These are phyloP conservation scores for Colletotrichum endophyticum DNA, from an alignment of 2,329 filamentous ascomycete species.

Conservation along the genomic window DNA sequence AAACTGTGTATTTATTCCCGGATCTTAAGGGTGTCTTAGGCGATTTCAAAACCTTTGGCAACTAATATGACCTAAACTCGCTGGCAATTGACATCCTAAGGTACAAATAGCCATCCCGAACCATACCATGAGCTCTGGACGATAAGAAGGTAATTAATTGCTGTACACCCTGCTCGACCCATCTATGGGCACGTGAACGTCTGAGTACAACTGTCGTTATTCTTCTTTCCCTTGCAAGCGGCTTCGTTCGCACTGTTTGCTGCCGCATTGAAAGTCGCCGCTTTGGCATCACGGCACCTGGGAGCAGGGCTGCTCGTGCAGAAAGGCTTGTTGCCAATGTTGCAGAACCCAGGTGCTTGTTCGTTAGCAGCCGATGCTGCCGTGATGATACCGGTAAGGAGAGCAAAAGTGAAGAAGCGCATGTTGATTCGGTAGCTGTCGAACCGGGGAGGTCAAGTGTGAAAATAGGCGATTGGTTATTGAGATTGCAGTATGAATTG, in stretches of 20 bases:
- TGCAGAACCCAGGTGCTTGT: background rate
- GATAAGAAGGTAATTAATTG: too few relatives aligned
- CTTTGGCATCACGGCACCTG: background rate
- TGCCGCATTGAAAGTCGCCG: background rate
- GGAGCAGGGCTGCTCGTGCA: background rate
- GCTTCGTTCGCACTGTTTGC: background rate
- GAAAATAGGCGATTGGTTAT: background rate
- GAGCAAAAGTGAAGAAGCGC: background rate
- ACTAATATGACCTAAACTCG: too few relatives aligned
- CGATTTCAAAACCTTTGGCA: too few relatives aligned
- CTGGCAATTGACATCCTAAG: too few relatives aligned
- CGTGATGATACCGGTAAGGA: background rate
- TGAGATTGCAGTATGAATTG: background rate
- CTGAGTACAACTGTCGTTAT: background rate
- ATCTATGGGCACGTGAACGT: background rate
- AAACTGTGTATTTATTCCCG: too few relatives aligned
- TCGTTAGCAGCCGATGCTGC: background rate
- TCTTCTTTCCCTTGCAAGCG: background rate
- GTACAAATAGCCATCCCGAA: too few relatives aligned
- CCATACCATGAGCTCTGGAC: too few relatives aligned
- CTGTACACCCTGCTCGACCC: too few relatives aligned
- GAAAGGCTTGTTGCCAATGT: background rate
- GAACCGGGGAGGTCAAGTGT: background rate
- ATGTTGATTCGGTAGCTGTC: background rate
- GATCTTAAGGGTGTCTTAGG: rapidly evolving